Conservation (phyloP, 225 moss, liverwort and hornwort species). For the Bryum argenteum region DNA sequence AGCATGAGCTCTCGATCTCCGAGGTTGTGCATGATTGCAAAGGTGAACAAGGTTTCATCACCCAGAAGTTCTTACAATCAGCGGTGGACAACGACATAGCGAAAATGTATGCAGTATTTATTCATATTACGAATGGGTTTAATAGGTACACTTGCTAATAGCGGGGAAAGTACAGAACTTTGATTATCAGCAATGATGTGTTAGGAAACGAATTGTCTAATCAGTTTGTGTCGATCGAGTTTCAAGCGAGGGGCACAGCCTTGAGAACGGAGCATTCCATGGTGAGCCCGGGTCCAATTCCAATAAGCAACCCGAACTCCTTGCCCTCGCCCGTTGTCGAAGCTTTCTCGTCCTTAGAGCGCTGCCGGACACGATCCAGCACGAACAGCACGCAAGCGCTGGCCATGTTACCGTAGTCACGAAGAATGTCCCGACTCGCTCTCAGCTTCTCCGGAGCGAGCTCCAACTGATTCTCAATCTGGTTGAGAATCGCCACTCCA, state of each 20-base stretch:
- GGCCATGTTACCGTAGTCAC: constrained; percentile 68
- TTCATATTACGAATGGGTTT: no score
- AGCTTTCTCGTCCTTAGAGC: constrained; percentile 26
- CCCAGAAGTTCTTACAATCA: no score
- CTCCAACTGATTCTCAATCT: constrained; percentile 47
- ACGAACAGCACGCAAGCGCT: constrained; percentile 70
- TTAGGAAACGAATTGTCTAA: not conserved
- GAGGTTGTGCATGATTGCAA: no score
- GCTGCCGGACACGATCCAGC: constrained; percentile 40
- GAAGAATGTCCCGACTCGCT: constrained; percentile 46
- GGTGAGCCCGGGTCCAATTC: constrained; percentile 67
- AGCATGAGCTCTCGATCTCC: no score
- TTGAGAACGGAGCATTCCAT: constrained; percentile 59
- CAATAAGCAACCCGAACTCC: constrained; percentile 55
- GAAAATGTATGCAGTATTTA: no score
- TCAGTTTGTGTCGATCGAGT: not conserved
- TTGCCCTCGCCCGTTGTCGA: constrained; percentile 60
- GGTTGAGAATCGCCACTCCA: constrained; percentile 51
- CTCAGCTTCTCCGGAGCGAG: constrained; percentile 39
- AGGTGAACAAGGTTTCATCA: no score
- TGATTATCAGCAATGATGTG: no score
- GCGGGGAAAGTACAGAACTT: no score
- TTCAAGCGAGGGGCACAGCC: constrained; percentile 33
- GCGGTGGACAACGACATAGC: no score
- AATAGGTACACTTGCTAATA: no score